Evolutionary conservation across 163 green algal genomes (phyloP).

Genomic region (Scenedesmus sp.): DNA sequence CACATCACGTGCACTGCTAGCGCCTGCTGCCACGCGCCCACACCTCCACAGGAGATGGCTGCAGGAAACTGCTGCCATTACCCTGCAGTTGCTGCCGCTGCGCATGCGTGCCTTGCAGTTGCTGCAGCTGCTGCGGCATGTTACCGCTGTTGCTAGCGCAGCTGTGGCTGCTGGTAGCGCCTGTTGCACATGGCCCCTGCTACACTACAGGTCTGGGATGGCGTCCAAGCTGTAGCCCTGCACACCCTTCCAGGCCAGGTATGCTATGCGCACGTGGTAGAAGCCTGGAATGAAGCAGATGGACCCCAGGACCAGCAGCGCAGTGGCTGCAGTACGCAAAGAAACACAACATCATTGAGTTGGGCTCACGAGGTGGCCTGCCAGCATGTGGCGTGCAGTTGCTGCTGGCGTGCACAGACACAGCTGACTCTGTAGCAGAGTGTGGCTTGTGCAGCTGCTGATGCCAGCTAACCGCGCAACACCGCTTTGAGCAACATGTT

Average conservation of each 20-base stretch:
- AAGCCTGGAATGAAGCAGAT: conserved; percentile 65
- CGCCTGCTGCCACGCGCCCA: not conserved
- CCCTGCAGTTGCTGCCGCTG: not conserved
- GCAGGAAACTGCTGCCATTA: not conserved
- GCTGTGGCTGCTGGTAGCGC: not conserved
- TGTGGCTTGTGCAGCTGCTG: not conserved
- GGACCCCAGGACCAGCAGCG: conserved; percentile 49
- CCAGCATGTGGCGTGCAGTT: not conserved
- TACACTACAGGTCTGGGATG: conserved; percentile 60
- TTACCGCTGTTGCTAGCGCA: not conserved
- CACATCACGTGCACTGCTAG: not conserved
- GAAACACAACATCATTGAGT: not conserved
- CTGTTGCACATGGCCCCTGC: not conserved
- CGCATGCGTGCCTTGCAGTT: not conserved
- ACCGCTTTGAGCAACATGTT: too few species aligned
- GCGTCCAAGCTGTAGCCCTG: conserved; percentile 52
- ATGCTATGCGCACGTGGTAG: conserved; percentile 63
- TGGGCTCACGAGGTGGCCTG: not conserved
- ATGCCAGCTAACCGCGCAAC: not conserved
- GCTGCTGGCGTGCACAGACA: not conserved
- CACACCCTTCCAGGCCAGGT: conserved; percentile 58
- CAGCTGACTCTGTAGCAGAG: not conserved
- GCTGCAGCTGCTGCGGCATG: conserved; percentile 4
- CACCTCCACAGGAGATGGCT: too few species aligned
- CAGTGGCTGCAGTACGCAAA: conserved; percentile 27